Evolutionary conservation across 2,329 filamentous ascomycete species (phyloP), one percentile per base, ranked within the genome.

Genomic region (Colletotrichum somersetense): DNA sequence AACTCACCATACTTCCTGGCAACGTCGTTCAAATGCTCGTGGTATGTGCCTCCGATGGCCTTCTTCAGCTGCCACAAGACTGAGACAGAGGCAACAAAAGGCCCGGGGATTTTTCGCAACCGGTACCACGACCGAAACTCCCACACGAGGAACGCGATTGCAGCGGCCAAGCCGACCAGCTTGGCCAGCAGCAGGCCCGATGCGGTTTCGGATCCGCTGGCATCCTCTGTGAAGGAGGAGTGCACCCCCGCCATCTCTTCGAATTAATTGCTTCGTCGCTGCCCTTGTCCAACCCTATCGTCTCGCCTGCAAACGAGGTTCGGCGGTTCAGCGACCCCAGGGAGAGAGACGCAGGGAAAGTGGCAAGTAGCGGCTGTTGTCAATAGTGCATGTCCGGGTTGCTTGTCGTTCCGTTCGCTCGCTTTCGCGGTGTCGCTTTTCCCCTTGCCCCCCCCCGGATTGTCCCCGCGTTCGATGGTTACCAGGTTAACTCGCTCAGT

Each of bases 101-200:
- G 78, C 7, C 78, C 78, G n/a, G 78, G 78, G 38, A 80, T 74
- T 42, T 79, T 77, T 42, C 78, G 75, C 38, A 80, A 66, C 2
- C 78, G 76, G 42, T 75, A 74, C 77, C 78, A 80, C 23, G 77
- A 77, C 52, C 75, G 72, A 30, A 77, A 74, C 50, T 58, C 73
- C 70, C 63, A 66, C 8, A 59, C 64, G 35, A 74, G 35, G 23
- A 67, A 73, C 5, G 50, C 35, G 0, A 23, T 20, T 5, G 48
- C 12, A 5, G 55, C 35, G 14, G 23, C 16, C n/a, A 69, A 6
- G 26, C 23, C 65, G 23, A 55, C 3, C 12, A 68, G 40, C 16
- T 64, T 64, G 38, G 7, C 44, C 44, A 56, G 16, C 38, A 69
- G 44, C 2, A 64, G 33, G 26, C 50, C 38, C n/a, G 52, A 50